phyloP scores from a whole-genome alignment of 148 eudicot genomes.

The Camellia japonica region DNA sequence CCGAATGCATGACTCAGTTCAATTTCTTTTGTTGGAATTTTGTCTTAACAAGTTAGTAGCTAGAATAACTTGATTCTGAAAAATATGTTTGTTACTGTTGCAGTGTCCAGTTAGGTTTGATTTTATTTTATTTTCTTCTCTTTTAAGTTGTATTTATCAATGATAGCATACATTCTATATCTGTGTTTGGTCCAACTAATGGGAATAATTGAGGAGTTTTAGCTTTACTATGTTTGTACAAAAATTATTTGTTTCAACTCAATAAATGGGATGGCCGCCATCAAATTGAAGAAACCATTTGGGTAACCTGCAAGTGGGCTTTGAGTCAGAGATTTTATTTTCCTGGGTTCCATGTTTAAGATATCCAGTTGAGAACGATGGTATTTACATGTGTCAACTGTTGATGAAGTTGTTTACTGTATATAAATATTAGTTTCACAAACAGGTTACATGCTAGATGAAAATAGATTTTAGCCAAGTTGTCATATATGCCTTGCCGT shows the following conservation, averaged over 20 bases:
- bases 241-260: background rate
- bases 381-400: too few species aligned
- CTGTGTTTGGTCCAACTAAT: background rate
- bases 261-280: background rate
- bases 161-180: background rate
- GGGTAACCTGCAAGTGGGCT: background rate
- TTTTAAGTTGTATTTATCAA: background rate
- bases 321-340: background rate
- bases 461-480: too few species aligned
- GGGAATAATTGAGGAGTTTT: background rate
- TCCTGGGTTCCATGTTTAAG: too few species aligned
- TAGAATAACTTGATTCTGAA: conserved; percentile 7
- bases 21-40: conserved; percentile 10
- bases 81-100: background rate
- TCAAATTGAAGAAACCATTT: too few species aligned
- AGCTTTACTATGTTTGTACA: background rate
- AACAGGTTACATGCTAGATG: too few species aligned
- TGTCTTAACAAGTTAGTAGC: background rate
- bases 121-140: background rate
- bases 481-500: too few species aligned
- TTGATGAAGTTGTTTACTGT: background rate
- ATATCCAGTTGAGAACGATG: too few species aligned
- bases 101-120: background rate
- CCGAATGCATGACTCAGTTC: conserved; percentile 12
- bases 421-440: background rate